Conservation (phyloP, 345 rosid genomes). For the Bruguiera sexangula region DNA sequence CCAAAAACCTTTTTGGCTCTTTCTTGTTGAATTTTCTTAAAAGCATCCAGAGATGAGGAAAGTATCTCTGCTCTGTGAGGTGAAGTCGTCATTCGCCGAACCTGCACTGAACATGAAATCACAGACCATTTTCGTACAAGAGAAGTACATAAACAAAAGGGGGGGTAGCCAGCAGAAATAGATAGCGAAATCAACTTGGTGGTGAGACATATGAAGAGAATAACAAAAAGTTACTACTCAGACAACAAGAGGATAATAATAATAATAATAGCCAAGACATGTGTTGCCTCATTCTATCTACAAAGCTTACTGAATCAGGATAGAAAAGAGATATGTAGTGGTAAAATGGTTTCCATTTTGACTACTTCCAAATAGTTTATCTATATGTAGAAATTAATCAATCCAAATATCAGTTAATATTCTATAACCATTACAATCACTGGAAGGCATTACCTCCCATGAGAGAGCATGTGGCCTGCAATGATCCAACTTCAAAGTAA, state of each 20-base stretch:
- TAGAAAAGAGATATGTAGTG: no score
- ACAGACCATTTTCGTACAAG: constrained; percentile 19
- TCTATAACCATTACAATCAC: neutral
- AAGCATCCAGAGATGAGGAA: constrained; percentile 71
- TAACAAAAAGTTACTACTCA: neutral
- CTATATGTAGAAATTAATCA: no score
- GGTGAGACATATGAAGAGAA: neutral
- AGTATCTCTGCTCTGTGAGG: constrained; percentile 72
- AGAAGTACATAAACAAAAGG: constrained; percentile 16
- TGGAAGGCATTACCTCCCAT: constrained; percentile 60
- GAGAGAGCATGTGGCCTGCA: constrained; percentile 85
- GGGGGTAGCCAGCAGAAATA: neutral
- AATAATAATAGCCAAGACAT: no score
- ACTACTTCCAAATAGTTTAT: no score
- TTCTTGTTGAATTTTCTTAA: constrained; percentile 66
- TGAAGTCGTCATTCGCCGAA: constrained; percentile 70
- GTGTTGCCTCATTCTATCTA: no score
- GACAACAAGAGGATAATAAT: no score
- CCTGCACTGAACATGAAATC: constrained; percentile 45
- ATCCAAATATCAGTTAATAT: neutral
- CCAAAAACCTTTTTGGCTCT: constrained; percentile 37
- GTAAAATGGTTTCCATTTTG: no score
- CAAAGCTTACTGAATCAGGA: no score
- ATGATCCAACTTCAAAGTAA: constrained; percentile 56
- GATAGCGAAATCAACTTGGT: neutral